Base-by-base conservation (phyloP, 345 rosid species). In the Salix arbutifolia region DNA sequence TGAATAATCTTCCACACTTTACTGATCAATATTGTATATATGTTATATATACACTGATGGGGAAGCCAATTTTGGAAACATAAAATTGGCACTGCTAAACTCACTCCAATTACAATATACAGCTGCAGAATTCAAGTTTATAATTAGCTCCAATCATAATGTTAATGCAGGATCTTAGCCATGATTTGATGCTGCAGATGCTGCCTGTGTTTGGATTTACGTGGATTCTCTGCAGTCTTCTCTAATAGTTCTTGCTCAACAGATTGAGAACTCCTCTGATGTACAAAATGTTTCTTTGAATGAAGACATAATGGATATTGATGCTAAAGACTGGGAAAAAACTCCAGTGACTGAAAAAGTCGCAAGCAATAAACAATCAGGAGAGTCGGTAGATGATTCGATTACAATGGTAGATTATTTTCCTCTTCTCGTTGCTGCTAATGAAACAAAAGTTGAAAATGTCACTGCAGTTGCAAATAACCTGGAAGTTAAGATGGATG, bases 361-460 rank as follows among this genome's bases (percentile, higher is more conserved):
- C 68, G 73, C 37, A 30, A 83, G 69, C 71, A 78, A 83, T 65
- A 82, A 87, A 82, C 65, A 72, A 74, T 9, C 71, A 71, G 53
- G 73, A 65, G 64, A 81, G 73, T 78, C 83, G 53, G 77, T 65
- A 73, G 81, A 83, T 77, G 52, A 11, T 67, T 7, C 44, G 46
- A 62, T 67, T 72, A 21, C 44, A 42, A 33, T n/a, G 76, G 74
- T 46, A 69, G 84, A 77, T 81, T 72, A 64, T 76, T 28, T 56
- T 38, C 74, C 76, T 56, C 38, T 69, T 72, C 28, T 52, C 28
- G 79, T 30, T 12, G 5, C 21, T 18, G 18, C 52, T 71, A 65
- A n/a, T 71, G 56, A 77, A 50, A 28, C 26, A 25, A 74, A 75
- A 62, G 60, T 67, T 65, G 76, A 77, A 67, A 80, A 76, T 69